Percentiles rank a stretch among this genome's conserved stretches.
These are phyloP conservation scores for Takashimella tepidaria DNA, from an alignment of 1,284 basidiomycete genomes.

Conservation along the genomic window DNA sequence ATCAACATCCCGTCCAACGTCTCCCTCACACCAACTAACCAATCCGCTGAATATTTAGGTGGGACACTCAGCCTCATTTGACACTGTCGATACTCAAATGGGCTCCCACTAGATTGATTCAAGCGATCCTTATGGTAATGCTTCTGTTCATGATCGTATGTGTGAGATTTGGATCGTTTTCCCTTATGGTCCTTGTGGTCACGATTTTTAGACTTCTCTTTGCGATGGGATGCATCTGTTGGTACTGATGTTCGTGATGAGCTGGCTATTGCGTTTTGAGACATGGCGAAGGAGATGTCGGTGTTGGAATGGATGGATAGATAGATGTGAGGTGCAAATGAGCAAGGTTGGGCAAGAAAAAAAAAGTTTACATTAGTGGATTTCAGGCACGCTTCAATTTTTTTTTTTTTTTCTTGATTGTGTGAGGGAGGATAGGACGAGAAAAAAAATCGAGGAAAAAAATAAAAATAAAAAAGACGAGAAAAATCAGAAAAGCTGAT, in stretches of 20 bases:
- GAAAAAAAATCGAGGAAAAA: not conserved
- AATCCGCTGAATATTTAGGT: slow-evolving; percentile 70
- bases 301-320: not conserved
- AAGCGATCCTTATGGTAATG: not conserved
- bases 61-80: slow-evolving; percentile 71
- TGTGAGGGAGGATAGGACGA: no score
- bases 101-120: slow-evolving; percentile 43
- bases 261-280: slow-evolving; percentile 21
- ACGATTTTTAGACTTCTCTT: slow-evolving; percentile 16
- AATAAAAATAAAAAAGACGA: not conserved
- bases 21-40: slow-evolving; percentile 69
- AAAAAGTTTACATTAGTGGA: slow-evolving; percentile 17
- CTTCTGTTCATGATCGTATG: slow-evolving; percentile 1
- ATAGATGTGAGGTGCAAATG: not conserved
- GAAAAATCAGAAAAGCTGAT: not conserved
- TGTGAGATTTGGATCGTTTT: slow-evolving; percentile 2
- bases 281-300: slow-evolving; percentile 7
- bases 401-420: not conserved
- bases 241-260: slow-evolving; percentile 14
- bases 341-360: not conserved
- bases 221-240: not conserved
- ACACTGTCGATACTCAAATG: slow-evolving; percentile 64
- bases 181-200: slow-evolving; percentile 16
- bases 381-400: slow-evolving; percentile 17
- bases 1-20: slow-evolving; percentile 89